Evolutionary conservation across 306 rosid genomes (phyloP).

Genomic region (Vachellia collinsii): DNA sequence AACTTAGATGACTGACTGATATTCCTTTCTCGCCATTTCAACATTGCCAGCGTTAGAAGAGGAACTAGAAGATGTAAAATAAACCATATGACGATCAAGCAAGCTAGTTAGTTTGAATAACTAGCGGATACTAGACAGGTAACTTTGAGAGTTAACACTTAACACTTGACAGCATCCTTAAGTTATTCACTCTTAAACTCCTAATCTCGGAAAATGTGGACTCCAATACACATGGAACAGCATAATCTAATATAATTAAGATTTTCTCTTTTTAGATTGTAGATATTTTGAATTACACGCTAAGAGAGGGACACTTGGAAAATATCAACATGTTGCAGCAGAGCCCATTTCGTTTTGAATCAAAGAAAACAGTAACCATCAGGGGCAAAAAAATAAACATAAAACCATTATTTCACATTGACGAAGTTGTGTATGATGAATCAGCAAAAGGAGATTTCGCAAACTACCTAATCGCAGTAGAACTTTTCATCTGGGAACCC

Average conservation of each 20-base stretch:
- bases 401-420: neutral
- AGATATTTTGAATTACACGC: neutral
- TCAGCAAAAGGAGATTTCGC: neutral
- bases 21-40: neutral
- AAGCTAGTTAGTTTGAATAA: neutral
- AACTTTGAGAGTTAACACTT: neutral
- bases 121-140: neutral
- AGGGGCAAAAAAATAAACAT: neutral
- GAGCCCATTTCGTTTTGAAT: neutral
- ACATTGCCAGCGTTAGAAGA: neutral
- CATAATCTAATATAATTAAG: neutral
- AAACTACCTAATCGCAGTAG: slow-evolving; percentile 34
- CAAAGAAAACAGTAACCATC: neutral
- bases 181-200: neutral
- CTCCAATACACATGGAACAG: neutral
- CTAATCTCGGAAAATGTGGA: neutral
- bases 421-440: neutral
- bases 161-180: neutral
- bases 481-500: neutral
- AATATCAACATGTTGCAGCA: neutral
- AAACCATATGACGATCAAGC: neutral
- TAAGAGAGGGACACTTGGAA: neutral
- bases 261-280: neutral
- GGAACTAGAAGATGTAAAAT: neutral
- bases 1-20: neutral